These are phyloP conservation scores for Astrocystis sublimbata DNA, from an alignment of 495 filamentous ascomycete species.

Conservation along the genomic window DNA sequence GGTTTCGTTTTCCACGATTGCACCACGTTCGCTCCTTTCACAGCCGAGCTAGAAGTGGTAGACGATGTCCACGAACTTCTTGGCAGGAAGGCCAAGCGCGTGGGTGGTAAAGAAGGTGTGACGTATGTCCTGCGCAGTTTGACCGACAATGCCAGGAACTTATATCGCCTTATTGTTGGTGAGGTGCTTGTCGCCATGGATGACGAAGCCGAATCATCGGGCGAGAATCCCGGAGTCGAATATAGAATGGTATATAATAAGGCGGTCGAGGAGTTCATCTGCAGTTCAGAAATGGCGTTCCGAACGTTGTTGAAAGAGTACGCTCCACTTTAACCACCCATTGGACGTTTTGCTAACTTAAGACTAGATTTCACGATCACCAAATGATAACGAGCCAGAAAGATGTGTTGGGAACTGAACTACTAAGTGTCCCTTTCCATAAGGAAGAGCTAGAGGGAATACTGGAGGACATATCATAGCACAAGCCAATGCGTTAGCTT, in stretches of 20 bases:
- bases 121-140: slow-evolving; percentile 85
- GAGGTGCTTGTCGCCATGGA: slow-evolving; percentile 77
- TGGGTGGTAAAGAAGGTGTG: slow-evolving; percentile 90
- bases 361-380: slow-evolving; percentile 81
- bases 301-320: slow-evolving; percentile 89
- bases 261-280: slow-evolving; percentile 94
- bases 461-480: slow-evolving; percentile 74
- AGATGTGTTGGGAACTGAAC: slow-evolving; percentile 80
- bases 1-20: slow-evolving; percentile 91
- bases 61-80: slow-evolving; percentile 85
- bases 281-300: slow-evolving; percentile 94
- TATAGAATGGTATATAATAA: slow-evolving; percentile 91
- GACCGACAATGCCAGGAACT: slow-evolving; percentile 83
- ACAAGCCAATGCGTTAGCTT: not conserved
- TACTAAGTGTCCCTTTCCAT: slow-evolving; percentile 80
- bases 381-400: slow-evolving; percentile 90
- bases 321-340: slow-evolving; percentile 25
- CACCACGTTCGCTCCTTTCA: slow-evolving; percentile 81
- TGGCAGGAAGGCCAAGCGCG: slow-evolving; percentile 75
- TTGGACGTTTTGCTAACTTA: slow-evolving; percentile 26
- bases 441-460: slow-evolving; percentile 88
- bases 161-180: slow-evolving; percentile 80
- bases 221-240: slow-evolving; percentile 70
- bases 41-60: slow-evolving; percentile 73
- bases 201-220: slow-evolving; percentile 45